phyloP scores from a whole-genome alignment of 441 rosid genomes.

The Theobroma grandiflorum region DNA sequence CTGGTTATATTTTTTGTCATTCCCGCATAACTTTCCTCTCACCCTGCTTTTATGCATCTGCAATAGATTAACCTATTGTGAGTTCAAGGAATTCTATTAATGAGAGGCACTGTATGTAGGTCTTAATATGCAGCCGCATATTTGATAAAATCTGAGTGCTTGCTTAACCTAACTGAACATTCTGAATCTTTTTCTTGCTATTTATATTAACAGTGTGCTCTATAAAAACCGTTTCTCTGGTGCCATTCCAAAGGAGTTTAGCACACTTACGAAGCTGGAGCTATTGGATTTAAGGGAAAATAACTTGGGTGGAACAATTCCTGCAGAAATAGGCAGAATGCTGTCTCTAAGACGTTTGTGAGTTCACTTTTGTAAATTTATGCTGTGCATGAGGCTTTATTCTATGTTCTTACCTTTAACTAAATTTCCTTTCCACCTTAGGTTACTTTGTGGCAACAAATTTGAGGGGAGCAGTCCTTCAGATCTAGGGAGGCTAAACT shows the following conservation, averaged over 20 bases:
- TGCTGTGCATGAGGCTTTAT: constrained; percentile 3
- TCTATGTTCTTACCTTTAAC: constrained; percentile 10
- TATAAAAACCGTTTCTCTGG: constrained; percentile 65
- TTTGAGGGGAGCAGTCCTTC: constrained; percentile 48
- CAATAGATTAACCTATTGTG: background rate
- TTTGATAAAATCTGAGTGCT: constrained; percentile 6
- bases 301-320: constrained; percentile 71
- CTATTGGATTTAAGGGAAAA: constrained; percentile 78
- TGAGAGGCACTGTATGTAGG: constrained; percentile 5
- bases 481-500: constrained; percentile 53
- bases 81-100: constrained; percentile 1
- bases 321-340: constrained; percentile 53
- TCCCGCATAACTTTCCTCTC: background rate
- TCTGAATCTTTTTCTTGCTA: constrained; percentile 25
- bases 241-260: constrained; percentile 72
- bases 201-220: constrained; percentile 54
- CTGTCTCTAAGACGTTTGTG: constrained; percentile 66
- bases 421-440: constrained; percentile 33
- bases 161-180: constrained; percentile 24
- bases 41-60: background rate
- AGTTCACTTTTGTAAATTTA: constrained; percentile 37
- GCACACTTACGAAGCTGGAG: constrained; percentile 58
- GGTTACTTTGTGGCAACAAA: constrained; percentile 75
- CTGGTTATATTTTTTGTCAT: background rate
- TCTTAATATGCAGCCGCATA: constrained; percentile 1